Evolutionary conservation across 2,329 filamentous ascomycete species (phyloP).

Genomic region (Fusarium ramigenum): DNA sequence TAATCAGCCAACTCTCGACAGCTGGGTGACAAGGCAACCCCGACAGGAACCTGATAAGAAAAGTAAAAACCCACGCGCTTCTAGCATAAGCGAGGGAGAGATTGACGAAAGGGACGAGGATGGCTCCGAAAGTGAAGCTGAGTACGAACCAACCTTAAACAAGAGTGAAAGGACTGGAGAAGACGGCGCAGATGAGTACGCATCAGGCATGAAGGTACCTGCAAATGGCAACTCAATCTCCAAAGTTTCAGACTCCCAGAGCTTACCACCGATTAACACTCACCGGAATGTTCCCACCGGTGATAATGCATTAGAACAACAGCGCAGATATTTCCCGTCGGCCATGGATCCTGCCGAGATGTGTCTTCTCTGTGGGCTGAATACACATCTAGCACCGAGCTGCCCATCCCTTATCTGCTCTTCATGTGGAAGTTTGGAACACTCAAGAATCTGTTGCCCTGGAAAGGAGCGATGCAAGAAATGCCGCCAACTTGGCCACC

Average conservation of each 20-base stretch:
- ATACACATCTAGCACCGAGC: conserved; percentile 55
- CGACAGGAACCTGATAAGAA: conserved; percentile 7
- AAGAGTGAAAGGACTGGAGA: conserved; percentile 14
- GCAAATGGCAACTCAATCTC: conserved; percentile 18
- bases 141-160: conserved; percentile 38
- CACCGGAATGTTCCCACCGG: conserved; percentile 40
- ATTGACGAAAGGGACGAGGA: conserved; percentile 13
- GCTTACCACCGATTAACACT: conserved; percentile 20
- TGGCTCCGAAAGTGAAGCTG: conserved; percentile 41
- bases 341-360: conserved; percentile 53
- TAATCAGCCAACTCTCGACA: conserved; percentile 10
- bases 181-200: conserved; percentile 4
- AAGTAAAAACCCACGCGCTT: conserved; percentile 30
- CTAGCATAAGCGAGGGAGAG: conserved; percentile 34
- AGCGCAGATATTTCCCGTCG: conserved; percentile 62
- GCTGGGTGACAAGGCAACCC: conserved; percentile 8
- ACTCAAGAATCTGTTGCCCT: conserved; percentile 63
- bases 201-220: background rate
- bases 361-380: conserved; percentile 62
- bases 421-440: conserved; percentile 57
- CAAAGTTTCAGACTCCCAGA: conserved; percentile 1
- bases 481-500: conserved; percentile 72
- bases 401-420: conserved; percentile 60
- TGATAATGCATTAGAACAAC: conserved; percentile 51
- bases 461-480: conserved; percentile 61